A percentile compares a stretch with the other conserved stretches of the same genome.
Evolutionary conservation across 805 yeast species (phyloP).

Genomic region (Isabelozyma rhagii): DNA sequence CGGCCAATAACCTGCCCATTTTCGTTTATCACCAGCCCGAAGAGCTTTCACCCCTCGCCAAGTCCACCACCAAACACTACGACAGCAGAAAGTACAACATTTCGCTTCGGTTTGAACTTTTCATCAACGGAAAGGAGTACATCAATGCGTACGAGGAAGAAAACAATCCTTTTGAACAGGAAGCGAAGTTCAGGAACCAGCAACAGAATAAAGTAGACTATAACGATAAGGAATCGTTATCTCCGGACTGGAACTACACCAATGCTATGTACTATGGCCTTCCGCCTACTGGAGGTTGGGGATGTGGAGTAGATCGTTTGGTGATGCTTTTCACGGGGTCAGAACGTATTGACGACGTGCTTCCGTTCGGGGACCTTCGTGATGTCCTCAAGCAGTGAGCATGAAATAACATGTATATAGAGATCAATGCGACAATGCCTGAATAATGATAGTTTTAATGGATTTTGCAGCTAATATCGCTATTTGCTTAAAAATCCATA

Average conservation of each 20-base stretch:
- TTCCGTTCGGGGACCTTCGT: slow-evolving; percentile 69
- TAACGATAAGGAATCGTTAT: slow-evolving; percentile 58
- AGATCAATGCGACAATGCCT: too few relatives aligned
- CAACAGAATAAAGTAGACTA: slow-evolving; percentile 42
- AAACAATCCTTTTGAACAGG: slow-evolving; percentile 77
- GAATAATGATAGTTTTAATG: too few relatives aligned
- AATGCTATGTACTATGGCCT: slow-evolving; percentile 85
- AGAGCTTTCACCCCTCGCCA: slow-evolving; percentile 82
- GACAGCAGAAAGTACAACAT: slow-evolving; percentile 30
- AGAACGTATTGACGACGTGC: slow-evolving; percentile 68
- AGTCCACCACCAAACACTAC: slow-evolving; percentile 44
- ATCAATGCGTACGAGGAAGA: slow-evolving; percentile 97
- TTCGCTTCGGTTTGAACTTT: slow-evolving; percentile 80
- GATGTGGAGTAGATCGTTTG: slow-evolving; percentile 87
- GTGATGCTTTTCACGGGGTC: slow-evolving; percentile 72
- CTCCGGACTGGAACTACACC: slow-evolving; percentile 72
- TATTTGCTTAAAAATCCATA: too few relatives aligned
- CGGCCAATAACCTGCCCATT: slow-evolving; percentile 53
- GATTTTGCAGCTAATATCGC: too few relatives aligned
- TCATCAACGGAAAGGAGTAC: slow-evolving; percentile 74
- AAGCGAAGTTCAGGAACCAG: slow-evolving; percentile 60
- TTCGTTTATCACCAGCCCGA: slow-evolving; percentile 83
- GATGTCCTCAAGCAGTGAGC: slow-evolving; percentile 58
- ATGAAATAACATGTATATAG: neutral
- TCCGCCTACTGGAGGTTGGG: slow-evolving; percentile 99